These are phyloP conservation scores for Cyclostephanos tholiformis DNA, from an alignment of 108 stramenopile genomes.

Conservation along the genomic window DNA sequence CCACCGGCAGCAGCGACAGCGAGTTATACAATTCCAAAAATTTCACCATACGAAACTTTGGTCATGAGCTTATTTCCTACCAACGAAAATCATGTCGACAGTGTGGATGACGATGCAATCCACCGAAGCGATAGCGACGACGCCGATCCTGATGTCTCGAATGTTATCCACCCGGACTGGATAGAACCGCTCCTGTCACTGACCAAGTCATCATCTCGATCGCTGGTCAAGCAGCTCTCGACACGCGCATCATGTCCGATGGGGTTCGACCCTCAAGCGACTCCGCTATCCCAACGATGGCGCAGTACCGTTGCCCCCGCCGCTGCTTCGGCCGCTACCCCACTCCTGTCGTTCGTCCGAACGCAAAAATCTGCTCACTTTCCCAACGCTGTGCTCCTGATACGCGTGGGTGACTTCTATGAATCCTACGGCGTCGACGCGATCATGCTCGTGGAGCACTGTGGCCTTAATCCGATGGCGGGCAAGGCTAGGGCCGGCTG, in stretches of 20 bases:
- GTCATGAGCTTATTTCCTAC: slow-evolving; percentile 31
- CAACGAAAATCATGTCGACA: slow-evolving; percentile 1
- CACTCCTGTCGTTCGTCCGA: slow-evolving; percentile 69
- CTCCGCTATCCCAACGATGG: slow-evolving; percentile 23
- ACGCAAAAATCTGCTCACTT: slow-evolving; percentile 62
- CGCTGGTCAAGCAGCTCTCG: slow-evolving; percentile 62
- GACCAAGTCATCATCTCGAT: slow-evolving; percentile 60
- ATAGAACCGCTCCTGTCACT: slow-evolving; percentile 60
- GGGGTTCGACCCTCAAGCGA: slow-evolving; percentile 73
- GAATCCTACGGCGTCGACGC: slow-evolving; percentile 97
- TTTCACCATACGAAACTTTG: slow-evolving; percentile 41
- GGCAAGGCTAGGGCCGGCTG: slow-evolving; percentile 92
- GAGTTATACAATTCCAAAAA: slow-evolving; percentile 1
- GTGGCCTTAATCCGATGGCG: slow-evolving; percentile 96
- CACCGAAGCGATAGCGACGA: slow-evolving; percentile 20
- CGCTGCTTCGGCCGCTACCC: slow-evolving; percentile 20
- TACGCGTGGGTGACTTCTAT: slow-evolving; percentile 96
- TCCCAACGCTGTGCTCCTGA: slow-evolving; percentile 66
- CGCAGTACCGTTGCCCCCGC: background rate
- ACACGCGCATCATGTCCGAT: slow-evolving; percentile 68
- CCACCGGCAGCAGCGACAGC: background rate
- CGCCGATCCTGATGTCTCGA: slow-evolving; percentile 29
- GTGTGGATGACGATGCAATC: background rate
- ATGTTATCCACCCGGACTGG: slow-evolving; percentile 68
- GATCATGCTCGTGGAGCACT: slow-evolving; percentile 90